Evolutionary conservation across 2,329 filamentous ascomycete species (phyloP).

Genomic region (Mycosphaerella arachidis): DNA sequence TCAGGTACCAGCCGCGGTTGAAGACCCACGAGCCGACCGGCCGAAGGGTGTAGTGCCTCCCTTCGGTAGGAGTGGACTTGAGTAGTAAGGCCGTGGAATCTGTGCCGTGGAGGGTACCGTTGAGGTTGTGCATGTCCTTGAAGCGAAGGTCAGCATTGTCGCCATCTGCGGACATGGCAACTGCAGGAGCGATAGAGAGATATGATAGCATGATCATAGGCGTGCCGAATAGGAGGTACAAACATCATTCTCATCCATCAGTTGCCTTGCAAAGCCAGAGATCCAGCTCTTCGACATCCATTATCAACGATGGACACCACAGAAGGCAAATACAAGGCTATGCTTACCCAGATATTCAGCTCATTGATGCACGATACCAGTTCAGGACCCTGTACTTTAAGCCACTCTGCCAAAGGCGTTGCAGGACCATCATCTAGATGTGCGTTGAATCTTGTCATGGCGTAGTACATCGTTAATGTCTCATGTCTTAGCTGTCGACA

Average conservation of each 20-base stretch:
- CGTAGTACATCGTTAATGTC: conserved; percentile 21
- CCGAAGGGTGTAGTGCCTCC: conserved; percentile 12
- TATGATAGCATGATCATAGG: too few relatives aligned
- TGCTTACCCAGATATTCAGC: conserved; percentile 23
- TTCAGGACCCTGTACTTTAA: conserved; percentile 14
- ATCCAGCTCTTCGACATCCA: not conserved
- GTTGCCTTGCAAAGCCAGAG: not conserved
- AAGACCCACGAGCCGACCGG: conserved; percentile 17
- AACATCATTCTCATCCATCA: not conserved
- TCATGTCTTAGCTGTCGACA: conserved; percentile 23
- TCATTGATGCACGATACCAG: conserved; percentile 14
- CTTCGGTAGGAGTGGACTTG: not conserved
- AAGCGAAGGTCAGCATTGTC: not conserved
- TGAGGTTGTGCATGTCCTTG: conserved; percentile 25
- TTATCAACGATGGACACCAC: not conserved
- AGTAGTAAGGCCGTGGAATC: conserved; percentile 10
- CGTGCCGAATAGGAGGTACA: not conserved
- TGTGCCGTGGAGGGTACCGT: conserved; percentile 21
- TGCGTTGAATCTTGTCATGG: conserved; percentile 23
- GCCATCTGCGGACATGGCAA: not conserved
- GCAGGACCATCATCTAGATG: conserved; percentile 26
- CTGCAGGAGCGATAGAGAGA: not conserved
- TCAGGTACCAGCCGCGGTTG: conserved; percentile 17
- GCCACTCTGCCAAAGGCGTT: conserved; percentile 22
- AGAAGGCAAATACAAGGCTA: too few relatives aligned